A percentile compares a stretch with the other conserved stretches of the same genome.
phyloP scores from a whole-genome alignment of 2,329 filamentous ascomycete species.

The Phialophora verrucosa region DNA sequence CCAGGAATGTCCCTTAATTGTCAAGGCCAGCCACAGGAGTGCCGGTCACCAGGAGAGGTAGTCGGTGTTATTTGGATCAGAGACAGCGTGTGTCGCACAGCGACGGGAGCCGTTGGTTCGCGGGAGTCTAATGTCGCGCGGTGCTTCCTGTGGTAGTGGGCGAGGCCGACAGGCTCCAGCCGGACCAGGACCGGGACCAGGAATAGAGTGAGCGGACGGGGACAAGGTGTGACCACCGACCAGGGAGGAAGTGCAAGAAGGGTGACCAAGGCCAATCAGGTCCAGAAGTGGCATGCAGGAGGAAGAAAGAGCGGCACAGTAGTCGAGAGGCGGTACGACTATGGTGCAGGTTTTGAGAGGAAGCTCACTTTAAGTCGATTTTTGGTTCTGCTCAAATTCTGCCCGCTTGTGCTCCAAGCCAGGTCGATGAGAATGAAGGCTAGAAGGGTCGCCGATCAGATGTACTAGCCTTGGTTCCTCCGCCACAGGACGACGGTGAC shows the following conservation, averaged over 20 bases:
- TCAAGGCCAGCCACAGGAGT: constrained; percentile 29
- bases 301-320: constrained; percentile 16
- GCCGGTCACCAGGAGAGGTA: constrained; percentile 22
- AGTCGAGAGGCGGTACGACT: constrained; percentile 27
- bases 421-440: constrained; percentile 1
- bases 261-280: constrained; percentile 28
- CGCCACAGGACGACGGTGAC: constrained; percentile 12
- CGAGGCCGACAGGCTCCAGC: constrained; percentile 20
- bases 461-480: constrained; percentile 11
- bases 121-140: constrained; percentile 12
- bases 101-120: constrained; percentile 18
- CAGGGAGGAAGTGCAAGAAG: constrained; percentile 24
- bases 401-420: neutral
- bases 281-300: constrained; percentile 11
- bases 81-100: constrained; percentile 26
- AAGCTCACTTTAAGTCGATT: constrained; percentile 6
- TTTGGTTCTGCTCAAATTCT: constrained; percentile 8
- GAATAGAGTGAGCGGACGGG: constrained; percentile 27
- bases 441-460: constrained; percentile 14
- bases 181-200: constrained; percentile 16
- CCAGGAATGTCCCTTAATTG: constrained; percentile 29
- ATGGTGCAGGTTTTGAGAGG: constrained; percentile 18
- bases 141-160: constrained; percentile 10
- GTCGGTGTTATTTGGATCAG: constrained; percentile 27
- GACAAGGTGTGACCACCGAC: constrained; percentile 27